phyloP scores from a whole-genome alignment of 805 yeast genomes.

The Tanozyma kutaoensis region DNA sequence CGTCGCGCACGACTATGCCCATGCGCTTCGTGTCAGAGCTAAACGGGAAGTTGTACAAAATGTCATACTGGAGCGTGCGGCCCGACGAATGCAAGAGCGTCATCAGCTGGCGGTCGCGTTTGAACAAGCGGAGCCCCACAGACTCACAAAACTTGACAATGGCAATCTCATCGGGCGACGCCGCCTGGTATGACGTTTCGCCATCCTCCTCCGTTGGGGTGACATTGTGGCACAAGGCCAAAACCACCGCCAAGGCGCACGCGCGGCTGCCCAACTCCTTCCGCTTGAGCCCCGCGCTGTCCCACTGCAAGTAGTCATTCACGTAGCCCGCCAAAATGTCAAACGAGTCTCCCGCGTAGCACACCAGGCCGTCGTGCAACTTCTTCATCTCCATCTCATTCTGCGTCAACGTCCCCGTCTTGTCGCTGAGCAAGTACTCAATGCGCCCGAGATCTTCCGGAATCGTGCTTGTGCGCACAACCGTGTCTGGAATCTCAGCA shows the following conservation, averaged over 20 bases:
- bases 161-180: slow-evolving; percentile 97
- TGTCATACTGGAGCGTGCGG: slow-evolving; percentile 40
- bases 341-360: slow-evolving; percentile 85
- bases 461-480: slow-evolving; percentile 93
- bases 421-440: slow-evolving; percentile 84
- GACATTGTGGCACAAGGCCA: slow-evolving; percentile 94
- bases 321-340: slow-evolving; percentile 75
- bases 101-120: slow-evolving; percentile 71
- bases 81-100: slow-evolving; percentile 54
- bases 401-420: slow-evolving; percentile 95
- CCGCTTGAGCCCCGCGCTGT: slow-evolving; percentile 25
- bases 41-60: slow-evolving; percentile 83
- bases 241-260: slow-evolving; percentile 64
- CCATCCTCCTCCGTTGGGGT: slow-evolving; percentile 64
- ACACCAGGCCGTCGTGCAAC: slow-evolving; percentile 82
- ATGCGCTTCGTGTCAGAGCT: slow-evolving; percentile 91
- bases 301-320: slow-evolving; percentile 9
- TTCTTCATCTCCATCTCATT: slow-evolving; percentile 96
- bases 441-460: slow-evolving; percentile 97
- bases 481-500: slow-evolving; percentile 62
- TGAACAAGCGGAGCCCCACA: slow-evolving; percentile 70
- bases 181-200: slow-evolving; percentile 72
- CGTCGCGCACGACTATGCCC: slow-evolving; percentile 76
- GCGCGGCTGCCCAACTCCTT: slow-evolving; percentile 61
- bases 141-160: slow-evolving; percentile 83